Percentiles rank a stretch among this genome's conserved stretches.
Conservation (phyloP, 2,329 filamentous ascomycete species). For the Xylariaceae sp. region DNA sequence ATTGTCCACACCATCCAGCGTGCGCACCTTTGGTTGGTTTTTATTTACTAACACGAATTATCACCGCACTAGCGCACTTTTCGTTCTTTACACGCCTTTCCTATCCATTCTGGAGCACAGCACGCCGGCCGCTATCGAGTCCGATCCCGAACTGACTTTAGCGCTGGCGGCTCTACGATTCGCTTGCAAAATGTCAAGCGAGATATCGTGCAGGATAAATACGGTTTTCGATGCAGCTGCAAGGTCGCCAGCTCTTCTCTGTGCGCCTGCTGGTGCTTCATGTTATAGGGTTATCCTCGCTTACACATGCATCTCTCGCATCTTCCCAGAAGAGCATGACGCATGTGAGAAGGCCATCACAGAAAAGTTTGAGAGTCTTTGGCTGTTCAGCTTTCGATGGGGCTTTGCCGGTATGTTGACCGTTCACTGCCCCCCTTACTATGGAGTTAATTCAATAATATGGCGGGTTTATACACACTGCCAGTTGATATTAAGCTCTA, state of each 20-base stretch:
- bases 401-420: conserved; percentile 33
- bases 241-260: conserved; percentile 28
- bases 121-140: conserved; percentile 13
- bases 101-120: conserved; percentile 29
- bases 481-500: background rate
- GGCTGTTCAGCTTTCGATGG: conserved; percentile 34
- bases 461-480: no score
- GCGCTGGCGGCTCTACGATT: conserved; percentile 33
- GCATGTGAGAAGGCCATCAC: conserved; percentile 30
- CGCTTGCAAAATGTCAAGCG: conserved; percentile 34
- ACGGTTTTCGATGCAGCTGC: conserved; percentile 22
- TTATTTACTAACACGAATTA: conserved; percentile 1
- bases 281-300: conserved; percentile 33
- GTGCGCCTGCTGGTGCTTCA: conserved; percentile 32
- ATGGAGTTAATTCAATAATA: background rate
- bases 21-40: background rate
- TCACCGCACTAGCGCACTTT: conserved; percentile 25
- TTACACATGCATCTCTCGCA: conserved; percentile 27
- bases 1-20: no score
- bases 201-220: conserved; percentile 35
- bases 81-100: conserved; percentile 34
- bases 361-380: conserved; percentile 35
- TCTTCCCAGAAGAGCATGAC: conserved; percentile 30
- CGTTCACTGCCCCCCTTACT: background rate
- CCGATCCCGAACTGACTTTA: conserved; percentile 24